Evolutionary conservation across 2,329 filamentous ascomycete species (phyloP), one percentile per base, ranked within the genome.

Genomic region (Ophiostoma piceae): DNA sequence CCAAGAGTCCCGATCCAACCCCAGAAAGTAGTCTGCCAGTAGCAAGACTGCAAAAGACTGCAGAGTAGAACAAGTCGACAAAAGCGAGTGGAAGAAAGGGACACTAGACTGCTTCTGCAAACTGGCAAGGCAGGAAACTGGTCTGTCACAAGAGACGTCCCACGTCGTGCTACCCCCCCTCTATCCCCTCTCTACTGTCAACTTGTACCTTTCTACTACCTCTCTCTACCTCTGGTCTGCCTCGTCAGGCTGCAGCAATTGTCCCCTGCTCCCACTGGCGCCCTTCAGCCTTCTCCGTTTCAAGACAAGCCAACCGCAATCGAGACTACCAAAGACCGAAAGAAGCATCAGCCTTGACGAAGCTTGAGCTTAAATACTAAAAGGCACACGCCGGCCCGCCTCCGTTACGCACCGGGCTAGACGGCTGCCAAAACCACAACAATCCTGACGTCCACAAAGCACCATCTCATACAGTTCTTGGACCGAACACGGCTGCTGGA

Each of bases 351-450:
- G n/a, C 47, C 16, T 51, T 4, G 43, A 57, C 26, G 47, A 57
- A 57, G 51, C 51, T 57, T 57, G 22, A 62, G 57, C 26, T 62
- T 62, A 62, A 62, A 62, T 62, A 32, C 11, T 62, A 29, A 62
- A 62, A 62, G 22, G 26, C 12, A 32, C 26, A 62, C 26, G 14
- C 14, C 51, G 51, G 51, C 51, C 51, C 51, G 22, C 22, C 51
- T 26, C 22, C n/a, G 22, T 29, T 5, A 26, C n/a, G 7, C 22
- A 57, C 19, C 51, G n/a, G 51, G 22, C 51, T 57, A 62, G 26
- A 16, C 51, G 51, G 51, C n/a, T 57, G n/a, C 2, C 16, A 12
- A 4, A 22, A 57, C 6, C 2, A n/a, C 16, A 26, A 12, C 22
- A 26, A 2, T 11, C 3, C 26, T 6, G 26, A 3, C 8, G 22